These are phyloP conservation scores for Colletotrichum limetticola DNA, from an alignment of 2,329 filamentous ascomycete species.

Conservation along the genomic window DNA sequence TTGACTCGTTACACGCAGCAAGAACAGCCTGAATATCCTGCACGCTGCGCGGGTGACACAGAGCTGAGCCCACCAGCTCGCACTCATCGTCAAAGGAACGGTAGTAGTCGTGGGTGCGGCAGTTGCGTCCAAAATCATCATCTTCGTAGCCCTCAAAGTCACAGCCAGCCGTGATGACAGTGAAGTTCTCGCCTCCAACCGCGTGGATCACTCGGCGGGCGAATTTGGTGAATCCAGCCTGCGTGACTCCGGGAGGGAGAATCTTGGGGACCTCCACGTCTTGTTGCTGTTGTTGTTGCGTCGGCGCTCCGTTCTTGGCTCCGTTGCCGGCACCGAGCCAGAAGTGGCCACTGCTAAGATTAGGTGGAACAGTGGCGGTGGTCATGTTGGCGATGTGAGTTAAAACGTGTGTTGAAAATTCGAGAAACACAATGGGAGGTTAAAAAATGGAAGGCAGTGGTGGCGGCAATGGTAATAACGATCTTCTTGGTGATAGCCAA, in stretches of 20 bases:
- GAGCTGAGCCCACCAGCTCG: constrained; percentile 13
- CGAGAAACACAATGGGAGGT: too few species aligned
- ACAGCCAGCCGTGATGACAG: constrained; percentile 5
- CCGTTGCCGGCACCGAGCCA: constrained; percentile 5
- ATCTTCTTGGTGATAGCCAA: too few species aligned
- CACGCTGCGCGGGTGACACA: constrained; percentile 37
- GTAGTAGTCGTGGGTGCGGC: constrained; percentile 26
- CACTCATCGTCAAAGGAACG: constrained; percentile 25
- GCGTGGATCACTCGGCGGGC: too few species aligned
- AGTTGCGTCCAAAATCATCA: constrained; percentile 24
- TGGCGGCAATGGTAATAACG: too few species aligned
- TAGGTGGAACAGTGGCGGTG: background rate
- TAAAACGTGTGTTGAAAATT: too few species aligned
- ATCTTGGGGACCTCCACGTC: background rate
- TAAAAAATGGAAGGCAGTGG: too few species aligned
- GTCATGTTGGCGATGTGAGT: too few species aligned
- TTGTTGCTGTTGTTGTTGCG: background rate
- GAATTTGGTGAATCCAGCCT: too few species aligned
- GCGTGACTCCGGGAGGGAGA: too few species aligned
- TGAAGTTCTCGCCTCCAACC: background rate
- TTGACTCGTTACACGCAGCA: constrained; percentile 52
- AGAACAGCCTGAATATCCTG: constrained; percentile 51
- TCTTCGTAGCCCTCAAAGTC: constrained; percentile 22
- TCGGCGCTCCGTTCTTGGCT: background rate
- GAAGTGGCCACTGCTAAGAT: background rate